phyloP scores from a whole-genome alignment of 108 stramenopile species.

The Conticribra weissflogii region DNA sequence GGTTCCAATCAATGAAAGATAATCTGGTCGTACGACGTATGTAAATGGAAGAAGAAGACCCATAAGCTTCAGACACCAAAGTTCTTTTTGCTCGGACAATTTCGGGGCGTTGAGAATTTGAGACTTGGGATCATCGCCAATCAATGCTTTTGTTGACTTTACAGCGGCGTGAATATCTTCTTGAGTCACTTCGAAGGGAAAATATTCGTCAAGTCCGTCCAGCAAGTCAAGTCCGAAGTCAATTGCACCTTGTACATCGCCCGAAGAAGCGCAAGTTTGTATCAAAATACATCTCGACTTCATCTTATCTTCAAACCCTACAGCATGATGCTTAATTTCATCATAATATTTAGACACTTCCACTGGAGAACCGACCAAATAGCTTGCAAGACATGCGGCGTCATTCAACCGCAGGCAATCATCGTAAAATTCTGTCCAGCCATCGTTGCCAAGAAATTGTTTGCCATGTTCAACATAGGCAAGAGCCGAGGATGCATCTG shows the following conservation, averaged over 20 bases:
- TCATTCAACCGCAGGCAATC: slow-evolving; percentile 12
- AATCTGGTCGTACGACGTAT: background rate
- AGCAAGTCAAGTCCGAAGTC: background rate
- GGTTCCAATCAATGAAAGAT: background rate
- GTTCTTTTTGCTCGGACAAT: slow-evolving; percentile 1
- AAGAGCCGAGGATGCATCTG: slow-evolving; percentile 11
- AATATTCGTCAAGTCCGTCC: slow-evolving; percentile 16
- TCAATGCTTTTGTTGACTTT: slow-evolving; percentile 7
- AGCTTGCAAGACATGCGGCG: slow-evolving; percentile 6
- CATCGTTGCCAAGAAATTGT: slow-evolving; percentile 3
- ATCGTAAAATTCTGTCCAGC: slow-evolving; percentile 13
- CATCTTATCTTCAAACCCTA: slow-evolving; percentile 14
- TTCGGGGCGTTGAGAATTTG: background rate
- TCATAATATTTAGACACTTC: background rate
- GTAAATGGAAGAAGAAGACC: background rate
- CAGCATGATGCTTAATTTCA: slow-evolving; percentile 7
- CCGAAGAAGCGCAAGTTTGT: background rate
- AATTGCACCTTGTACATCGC: slow-evolving; percentile 11
- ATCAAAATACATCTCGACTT: slow-evolving; percentile 9
- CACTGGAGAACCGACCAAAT: background rate
- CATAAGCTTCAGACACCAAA: slow-evolving; percentile 8
- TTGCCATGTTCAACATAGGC: slow-evolving; percentile 15
- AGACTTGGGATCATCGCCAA: background rate
- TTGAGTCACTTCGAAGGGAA: slow-evolving; percentile 6
- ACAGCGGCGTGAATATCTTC: background rate